Conservation (phyloP, 768 basidiomycete genomes). For the Serpula lacrymans region DNA sequence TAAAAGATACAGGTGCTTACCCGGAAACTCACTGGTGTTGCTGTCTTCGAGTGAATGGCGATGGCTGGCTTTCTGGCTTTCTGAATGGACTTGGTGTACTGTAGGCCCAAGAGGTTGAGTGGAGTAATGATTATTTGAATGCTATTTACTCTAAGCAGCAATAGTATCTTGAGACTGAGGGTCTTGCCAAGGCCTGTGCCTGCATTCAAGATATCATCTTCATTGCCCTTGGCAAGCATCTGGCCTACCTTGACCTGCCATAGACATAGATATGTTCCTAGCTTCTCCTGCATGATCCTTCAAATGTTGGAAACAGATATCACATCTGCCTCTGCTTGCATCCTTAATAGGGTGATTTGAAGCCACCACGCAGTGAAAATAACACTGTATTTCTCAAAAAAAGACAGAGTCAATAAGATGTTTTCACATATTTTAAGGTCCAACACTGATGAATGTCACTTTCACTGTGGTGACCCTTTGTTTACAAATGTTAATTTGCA, state of each 20-base stretch:
- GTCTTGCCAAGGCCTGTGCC: slow-evolving; percentile 27
- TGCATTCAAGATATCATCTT: slow-evolving; percentile 19
- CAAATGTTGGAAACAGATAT: no score
- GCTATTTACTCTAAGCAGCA: slow-evolving; percentile 14
- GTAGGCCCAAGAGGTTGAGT: slow-evolving; percentile 17
- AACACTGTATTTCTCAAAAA: no score
- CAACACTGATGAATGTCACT: no score
- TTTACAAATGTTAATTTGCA: no score
- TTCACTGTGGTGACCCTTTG: no score
- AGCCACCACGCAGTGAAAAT: no score
- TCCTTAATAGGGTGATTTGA: no score
- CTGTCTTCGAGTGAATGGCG: slow-evolving; percentile 10
- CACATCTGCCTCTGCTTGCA: no score
- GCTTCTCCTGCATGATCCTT: no score
- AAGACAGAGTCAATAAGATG: no score
- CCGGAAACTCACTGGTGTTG: slow-evolving; percentile 10
- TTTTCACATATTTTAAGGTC: no score
- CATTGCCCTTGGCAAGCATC: slow-evolving; percentile 13
- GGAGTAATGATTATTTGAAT: slow-evolving; percentile 21
- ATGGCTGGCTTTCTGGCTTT: slow-evolving; percentile 11
- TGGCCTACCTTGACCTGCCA: slow-evolving; percentile 15
- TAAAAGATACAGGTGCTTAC: no score
- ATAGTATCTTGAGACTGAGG: slow-evolving; percentile 28
- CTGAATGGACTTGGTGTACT: slow-evolving; percentile 5
- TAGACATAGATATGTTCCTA: slow-evolving; percentile 8